These are phyloP conservation scores for Rubia peregrina DNA, from an alignment of 305 asterid genomes.

Conservation along the genomic window DNA sequence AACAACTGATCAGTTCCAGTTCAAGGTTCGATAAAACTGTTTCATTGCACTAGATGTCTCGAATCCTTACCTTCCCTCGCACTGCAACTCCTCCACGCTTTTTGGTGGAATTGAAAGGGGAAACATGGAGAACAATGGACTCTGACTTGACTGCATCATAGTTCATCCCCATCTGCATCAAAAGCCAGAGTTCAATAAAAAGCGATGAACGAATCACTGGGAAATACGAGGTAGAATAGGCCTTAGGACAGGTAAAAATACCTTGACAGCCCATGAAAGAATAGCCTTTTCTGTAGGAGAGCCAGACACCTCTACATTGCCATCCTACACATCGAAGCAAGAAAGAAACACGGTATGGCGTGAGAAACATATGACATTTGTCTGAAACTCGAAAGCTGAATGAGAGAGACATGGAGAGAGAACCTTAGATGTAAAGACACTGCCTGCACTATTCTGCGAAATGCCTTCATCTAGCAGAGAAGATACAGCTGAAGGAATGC, in stretches of 20 bases:
- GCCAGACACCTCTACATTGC: slow-evolving; percentile 72
- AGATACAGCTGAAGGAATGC: slow-evolving; percentile 45
- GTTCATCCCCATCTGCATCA: slow-evolving; percentile 79
- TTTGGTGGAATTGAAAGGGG: slow-evolving; percentile 91
- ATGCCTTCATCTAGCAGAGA: slow-evolving; percentile 79
- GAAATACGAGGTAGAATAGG: slow-evolving; percentile 13
- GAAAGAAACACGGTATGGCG: slow-evolving; percentile 1
- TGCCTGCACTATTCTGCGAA: slow-evolving; percentile 82
- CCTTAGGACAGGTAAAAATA: slow-evolving; percentile 22
- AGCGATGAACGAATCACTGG: slow-evolving; percentile 17
- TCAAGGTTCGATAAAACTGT: slow-evolving; percentile 1
- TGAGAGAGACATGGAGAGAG: not conserved
- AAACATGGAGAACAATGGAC: slow-evolving; percentile 74
- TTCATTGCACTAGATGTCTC: not conserved
- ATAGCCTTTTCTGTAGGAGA: slow-evolving; percentile 96
- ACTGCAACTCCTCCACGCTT: slow-evolving; percentile 89
- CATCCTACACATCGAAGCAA: slow-evolving; percentile 40
- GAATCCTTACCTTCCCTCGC: slow-evolving; percentile 49
- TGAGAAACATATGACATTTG: slow-evolving; percentile 7
- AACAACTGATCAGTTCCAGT: not conserved
- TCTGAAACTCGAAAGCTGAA: not conserved
- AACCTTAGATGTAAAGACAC: slow-evolving; percentile 80
- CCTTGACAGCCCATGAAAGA: slow-evolving; percentile 93
- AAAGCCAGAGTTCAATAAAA: slow-evolving; percentile 11
- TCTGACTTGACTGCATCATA: slow-evolving; percentile 71